Conservation (phyloP, 1,284 basidiomycete genomes). For the Tilletia caries region DNA sequence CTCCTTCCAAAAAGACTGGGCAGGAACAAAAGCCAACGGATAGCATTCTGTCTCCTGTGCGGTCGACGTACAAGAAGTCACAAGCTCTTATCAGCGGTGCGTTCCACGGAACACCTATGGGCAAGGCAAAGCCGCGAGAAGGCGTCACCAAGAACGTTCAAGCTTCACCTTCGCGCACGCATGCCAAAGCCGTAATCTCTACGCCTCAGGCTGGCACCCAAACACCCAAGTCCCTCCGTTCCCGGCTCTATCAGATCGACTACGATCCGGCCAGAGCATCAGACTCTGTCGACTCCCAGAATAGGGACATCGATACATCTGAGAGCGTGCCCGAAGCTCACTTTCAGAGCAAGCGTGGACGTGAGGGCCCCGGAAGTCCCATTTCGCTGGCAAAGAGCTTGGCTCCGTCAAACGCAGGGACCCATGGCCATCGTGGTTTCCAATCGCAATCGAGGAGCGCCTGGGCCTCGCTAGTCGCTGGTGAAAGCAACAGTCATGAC, state of each 20-base stretch:
- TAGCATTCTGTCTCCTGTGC: neutral
- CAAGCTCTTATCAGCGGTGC: conserved; percentile 3
- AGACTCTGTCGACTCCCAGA: too few species aligned
- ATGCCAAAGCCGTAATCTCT: neutral
- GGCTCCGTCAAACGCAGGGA: neutral
- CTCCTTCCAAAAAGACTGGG: too few species aligned
- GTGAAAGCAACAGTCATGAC: neutral
- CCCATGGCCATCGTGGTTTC: neutral
- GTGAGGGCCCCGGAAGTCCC: neutral
- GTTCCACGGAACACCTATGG: neutral
- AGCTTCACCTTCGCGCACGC: neutral
- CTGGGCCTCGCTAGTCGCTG: neutral
- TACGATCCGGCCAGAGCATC: neutral
- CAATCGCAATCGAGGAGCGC: neutral
- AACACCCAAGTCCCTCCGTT: neutral
- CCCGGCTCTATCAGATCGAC: neutral
- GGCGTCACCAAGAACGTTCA: neutral
- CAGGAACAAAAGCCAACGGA: neutral
- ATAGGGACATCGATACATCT: too few species aligned
- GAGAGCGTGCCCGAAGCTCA: too few species aligned
- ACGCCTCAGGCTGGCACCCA: neutral
- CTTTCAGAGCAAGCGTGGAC: neutral
- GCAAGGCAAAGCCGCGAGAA: neutral
- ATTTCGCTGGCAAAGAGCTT: neutral
- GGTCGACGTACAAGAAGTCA: neutral